These are phyloP conservation scores for Oxyria digyna DNA, from an alignment of 148 eudicot genomes.

Conservation along the genomic window DNA sequence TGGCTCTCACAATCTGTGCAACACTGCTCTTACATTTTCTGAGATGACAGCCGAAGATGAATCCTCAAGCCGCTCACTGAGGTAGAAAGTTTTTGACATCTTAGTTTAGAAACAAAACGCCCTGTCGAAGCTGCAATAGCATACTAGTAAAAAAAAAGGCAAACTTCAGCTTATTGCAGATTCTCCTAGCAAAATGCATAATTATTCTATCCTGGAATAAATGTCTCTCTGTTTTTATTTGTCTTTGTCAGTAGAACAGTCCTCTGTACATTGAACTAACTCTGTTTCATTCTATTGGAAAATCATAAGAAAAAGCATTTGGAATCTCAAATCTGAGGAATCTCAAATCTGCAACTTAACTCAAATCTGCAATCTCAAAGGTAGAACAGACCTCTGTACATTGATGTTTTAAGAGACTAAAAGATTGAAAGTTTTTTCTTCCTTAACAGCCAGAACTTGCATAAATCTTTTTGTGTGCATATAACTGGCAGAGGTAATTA, in stretches of 20 bases:
- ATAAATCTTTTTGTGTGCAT: no score
- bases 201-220: background rate
- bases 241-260: no score
- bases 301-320: background rate
- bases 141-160: background rate
- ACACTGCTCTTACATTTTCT: background rate
- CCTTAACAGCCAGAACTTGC: background rate
- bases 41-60: constrained; percentile 1
- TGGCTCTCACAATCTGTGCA: constrained; percentile 1
- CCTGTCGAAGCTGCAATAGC: background rate
- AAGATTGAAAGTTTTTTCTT: background rate
- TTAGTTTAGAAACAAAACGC: background rate
- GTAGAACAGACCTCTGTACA: no score
- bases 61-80: background rate
- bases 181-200: background rate
- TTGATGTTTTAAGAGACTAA: background rate
- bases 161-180: background rate
- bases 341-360: background rate
- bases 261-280: no score
- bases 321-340: background rate
- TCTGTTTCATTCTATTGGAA: background rate
- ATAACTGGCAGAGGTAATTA: no score
- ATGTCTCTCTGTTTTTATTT: background rate
- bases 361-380: no score
- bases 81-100: background rate